These are phyloP conservation scores for Rhizoclosmatium globosum DNA, from an alignment of 192 early-diverging fungal species.

Conservation along the genomic window DNA sequence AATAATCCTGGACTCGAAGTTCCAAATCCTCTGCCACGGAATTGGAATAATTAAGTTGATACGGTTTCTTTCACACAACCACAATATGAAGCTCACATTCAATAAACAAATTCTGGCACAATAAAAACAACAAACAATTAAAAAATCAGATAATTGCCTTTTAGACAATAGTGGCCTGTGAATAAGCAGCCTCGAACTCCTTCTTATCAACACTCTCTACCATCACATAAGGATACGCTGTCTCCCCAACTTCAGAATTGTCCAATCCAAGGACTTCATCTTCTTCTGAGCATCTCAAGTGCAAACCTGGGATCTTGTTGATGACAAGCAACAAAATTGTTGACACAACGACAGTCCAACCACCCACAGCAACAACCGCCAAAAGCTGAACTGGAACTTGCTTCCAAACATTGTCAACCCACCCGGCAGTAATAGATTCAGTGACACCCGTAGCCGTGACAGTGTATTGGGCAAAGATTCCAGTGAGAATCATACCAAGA, in stretches of 20 bases:
- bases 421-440: constrained; percentile 68
- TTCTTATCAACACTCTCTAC: not conserved
- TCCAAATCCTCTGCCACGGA: too few relatives aligned
- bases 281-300: constrained; percentile 59
- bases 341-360: constrained; percentile 79
- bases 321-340: constrained; percentile 71
- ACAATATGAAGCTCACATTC: too few relatives aligned
- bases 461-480: constrained; percentile 80
- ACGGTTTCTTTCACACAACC: too few relatives aligned
- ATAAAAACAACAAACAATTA: too few relatives aligned
- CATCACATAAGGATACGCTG: constrained; percentile 49
- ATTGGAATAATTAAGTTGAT: too few relatives aligned
- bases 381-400: constrained; percentile 79
- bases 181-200: not conserved
- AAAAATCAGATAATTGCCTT: too few relatives aligned
- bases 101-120: too few relatives aligned
- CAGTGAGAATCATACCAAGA: constrained; percentile 81
- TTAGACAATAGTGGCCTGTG: not conserved
- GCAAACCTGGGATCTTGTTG: constrained; percentile 74
- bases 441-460: constrained; percentile 64
- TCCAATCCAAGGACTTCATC: constrained; percentile 83
- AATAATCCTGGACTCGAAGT: too few relatives aligned
- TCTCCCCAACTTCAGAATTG: constrained; percentile 82
- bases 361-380: constrained; percentile 73
- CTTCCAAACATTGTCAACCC: constrained; percentile 82